Evolutionary conservation across 441 rosid species (phyloP), one percentile per base, ranked within the genome.

Genomic region (Adansonia grandidieri): DNA sequence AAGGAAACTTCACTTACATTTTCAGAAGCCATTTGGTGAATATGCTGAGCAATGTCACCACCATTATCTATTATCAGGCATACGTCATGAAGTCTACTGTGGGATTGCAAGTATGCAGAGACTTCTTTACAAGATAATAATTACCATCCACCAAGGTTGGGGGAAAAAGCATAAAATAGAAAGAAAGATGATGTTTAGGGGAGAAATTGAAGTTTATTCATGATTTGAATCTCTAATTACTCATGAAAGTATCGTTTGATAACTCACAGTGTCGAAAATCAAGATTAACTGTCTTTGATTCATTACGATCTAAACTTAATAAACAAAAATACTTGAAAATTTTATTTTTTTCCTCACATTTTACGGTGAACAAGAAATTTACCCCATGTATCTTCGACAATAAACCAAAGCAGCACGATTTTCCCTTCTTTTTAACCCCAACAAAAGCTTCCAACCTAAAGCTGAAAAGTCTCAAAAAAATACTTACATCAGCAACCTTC

Each of bases 341-440:
- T 58, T 13, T 40, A 5, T 61, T 53, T 56, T 56, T 69, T 67
- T 22, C 15, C 7, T 56, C 17, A 15, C 51, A 22, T 56, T 17
- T 66, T 22, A 6, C 42, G 64, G 6, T 10, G 48, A 70, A 42
- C 70, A 37, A 71, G 56, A 7, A 76, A 73, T 60, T 48, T 28
- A 92, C 93, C 95, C 90, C 66, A 92, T 79, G 74, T 88, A 91
- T 86, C 93, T 88, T 24, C 94, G 89, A 78, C 93, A 90, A 84
- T 87, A 91, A 66, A 89, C 88, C 37, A 32, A 32, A 42, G 88
- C 89, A 22, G 91, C 90, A 3, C 85, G 91, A 2, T 93, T 91
- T 57, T 88, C 93, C 77, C 83, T 89, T 82, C 94, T 87, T 86
- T 80, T 91, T 51, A 92, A 86, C 17, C 89, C 93, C 74, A 92